Conservation (phyloP, 495 filamentous ascomycete genomes). For the Peziza echinospora region DNA sequence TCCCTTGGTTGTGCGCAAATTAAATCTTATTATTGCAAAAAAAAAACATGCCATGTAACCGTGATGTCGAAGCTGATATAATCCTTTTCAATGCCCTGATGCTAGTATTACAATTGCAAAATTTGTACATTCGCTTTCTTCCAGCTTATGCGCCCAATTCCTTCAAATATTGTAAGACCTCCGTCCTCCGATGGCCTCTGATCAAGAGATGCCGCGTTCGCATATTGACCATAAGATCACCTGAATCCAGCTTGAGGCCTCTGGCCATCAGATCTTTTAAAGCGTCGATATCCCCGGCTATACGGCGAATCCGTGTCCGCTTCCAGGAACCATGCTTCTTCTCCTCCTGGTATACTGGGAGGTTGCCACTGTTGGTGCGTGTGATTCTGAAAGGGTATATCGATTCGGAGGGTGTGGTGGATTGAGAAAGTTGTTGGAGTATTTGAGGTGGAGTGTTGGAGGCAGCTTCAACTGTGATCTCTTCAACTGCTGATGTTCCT, state of each 20-base stretch:
- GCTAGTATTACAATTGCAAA: no score
- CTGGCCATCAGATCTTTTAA: conserved; percentile 26
- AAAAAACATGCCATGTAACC: no score
- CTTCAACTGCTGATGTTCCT: background rate
- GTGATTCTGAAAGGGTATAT: conserved; percentile 44
- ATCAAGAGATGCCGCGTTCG: conserved; percentile 43
- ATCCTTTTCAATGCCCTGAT: no score
- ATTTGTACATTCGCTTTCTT: no score
- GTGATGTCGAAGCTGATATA: no score
- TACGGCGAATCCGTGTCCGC: conserved; percentile 53
- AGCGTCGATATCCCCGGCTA: conserved; percentile 44
- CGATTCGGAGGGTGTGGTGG: conserved; percentile 5
- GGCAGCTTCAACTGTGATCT: background rate
- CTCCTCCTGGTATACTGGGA: conserved; percentile 54
- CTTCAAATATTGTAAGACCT: conserved; percentile 21
- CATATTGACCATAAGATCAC: conserved; percentile 32
- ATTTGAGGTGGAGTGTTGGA: background rate
- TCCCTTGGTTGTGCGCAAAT: no score
- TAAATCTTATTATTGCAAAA: no score
- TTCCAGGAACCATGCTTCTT: conserved; percentile 62
- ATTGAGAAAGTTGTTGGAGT: background rate
- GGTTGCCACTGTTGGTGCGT: conserved; percentile 45
- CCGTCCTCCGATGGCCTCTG: conserved; percentile 22
- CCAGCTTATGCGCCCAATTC: conserved; percentile 13
- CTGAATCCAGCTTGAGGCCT: conserved; percentile 24